A percentile compares a stretch with the other conserved stretches of the same genome.
Conservation (phyloP, 805 yeast genomes). For the Lipomyces japonicus region DNA sequence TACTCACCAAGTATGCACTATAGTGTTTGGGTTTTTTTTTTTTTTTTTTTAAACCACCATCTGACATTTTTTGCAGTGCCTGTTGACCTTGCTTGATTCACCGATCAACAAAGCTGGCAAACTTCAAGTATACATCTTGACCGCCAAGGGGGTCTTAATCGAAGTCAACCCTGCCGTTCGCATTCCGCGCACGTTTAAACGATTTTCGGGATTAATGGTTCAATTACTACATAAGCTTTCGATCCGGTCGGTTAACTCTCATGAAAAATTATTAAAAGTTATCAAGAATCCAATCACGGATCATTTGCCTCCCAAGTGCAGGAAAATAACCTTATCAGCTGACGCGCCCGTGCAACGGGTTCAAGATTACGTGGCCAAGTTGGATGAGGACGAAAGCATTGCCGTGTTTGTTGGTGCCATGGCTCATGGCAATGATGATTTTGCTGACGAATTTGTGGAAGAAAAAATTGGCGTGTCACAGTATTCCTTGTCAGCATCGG, state of each 20-base stretch:
- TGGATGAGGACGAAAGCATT: constrained; percentile 85
- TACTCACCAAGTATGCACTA: constrained; percentile 66
- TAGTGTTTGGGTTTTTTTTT: background rate
- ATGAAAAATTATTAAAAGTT: constrained; percentile 87
- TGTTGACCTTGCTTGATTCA: constrained; percentile 89
- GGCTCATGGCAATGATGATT: constrained; percentile 97
- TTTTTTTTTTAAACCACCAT: background rate
- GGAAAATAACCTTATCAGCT: constrained; percentile 84
- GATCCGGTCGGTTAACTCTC: constrained; percentile 90
- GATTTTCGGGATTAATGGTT: constrained; percentile 97
- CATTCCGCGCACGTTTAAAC: constrained; percentile 96
- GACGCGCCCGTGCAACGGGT: constrained; percentile 84
- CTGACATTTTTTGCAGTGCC: constrained; percentile 46
- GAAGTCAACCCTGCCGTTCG: constrained; percentile 96
- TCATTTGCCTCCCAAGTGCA: constrained; percentile 93
- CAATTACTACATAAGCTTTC: constrained; percentile 89
- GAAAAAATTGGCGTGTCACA: constrained; percentile 94
- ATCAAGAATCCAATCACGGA: constrained; percentile 97
- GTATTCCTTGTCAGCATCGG: constrained; percentile 94
- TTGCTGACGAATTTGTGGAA: constrained; percentile 95
- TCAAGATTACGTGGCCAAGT: constrained; percentile 75
- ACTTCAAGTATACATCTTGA: constrained; percentile 92
- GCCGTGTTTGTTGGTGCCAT: constrained; percentile 99
- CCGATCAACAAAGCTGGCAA: constrained; percentile 97
- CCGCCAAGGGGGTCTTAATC: constrained; percentile 88